phyloP scores from a whole-genome alignment of 768 basidiomycete species.

The Neoboletus brunneissimus region DNA sequence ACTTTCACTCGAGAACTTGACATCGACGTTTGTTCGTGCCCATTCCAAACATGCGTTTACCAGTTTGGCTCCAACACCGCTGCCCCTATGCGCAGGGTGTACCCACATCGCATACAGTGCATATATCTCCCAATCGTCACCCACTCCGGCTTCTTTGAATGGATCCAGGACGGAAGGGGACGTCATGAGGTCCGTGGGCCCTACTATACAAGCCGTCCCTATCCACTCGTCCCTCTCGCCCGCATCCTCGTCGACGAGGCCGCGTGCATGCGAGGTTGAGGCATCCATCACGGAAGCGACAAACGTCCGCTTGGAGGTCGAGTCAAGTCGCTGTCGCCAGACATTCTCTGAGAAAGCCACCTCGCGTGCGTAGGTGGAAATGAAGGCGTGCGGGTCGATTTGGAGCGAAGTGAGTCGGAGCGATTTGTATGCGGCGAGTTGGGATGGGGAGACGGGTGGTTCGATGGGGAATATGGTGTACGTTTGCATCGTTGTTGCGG shows the following conservation, averaged over 20 bases:
- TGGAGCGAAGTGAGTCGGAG: slow-evolving; percentile 25
- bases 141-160: slow-evolving; percentile 14
- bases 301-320: slow-evolving; percentile 11
- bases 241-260: not conserved
- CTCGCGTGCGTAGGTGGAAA: slow-evolving; percentile 24
- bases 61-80: slow-evolving; percentile 17
- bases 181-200: slow-evolving; percentile 10
- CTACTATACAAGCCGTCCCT: slow-evolving; percentile 12
- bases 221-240: slow-evolving; percentile 17
- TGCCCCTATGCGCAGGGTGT: slow-evolving; percentile 27
- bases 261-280: not conserved
- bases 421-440: slow-evolving; percentile 23
- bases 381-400: slow-evolving; percentile 21
- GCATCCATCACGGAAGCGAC: slow-evolving; percentile 10
- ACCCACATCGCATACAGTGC: slow-evolving; percentile 28
- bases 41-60: slow-evolving; percentile 23
- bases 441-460: slow-evolving; percentile 13
- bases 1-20: slow-evolving; percentile 1
- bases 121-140: slow-evolving; percentile 20
- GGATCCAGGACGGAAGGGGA: slow-evolving; percentile 2
- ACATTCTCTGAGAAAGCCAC: slow-evolving; percentile 17
- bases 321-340: slow-evolving; percentile 23
- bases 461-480: slow-evolving; percentile 19
- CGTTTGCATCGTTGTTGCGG: not conserved
- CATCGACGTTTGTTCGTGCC: slow-evolving; percentile 19